phyloP scores from a whole-genome alignment of 176 grass and related monocot genomes.

The Aegilops speltoides region DNA sequence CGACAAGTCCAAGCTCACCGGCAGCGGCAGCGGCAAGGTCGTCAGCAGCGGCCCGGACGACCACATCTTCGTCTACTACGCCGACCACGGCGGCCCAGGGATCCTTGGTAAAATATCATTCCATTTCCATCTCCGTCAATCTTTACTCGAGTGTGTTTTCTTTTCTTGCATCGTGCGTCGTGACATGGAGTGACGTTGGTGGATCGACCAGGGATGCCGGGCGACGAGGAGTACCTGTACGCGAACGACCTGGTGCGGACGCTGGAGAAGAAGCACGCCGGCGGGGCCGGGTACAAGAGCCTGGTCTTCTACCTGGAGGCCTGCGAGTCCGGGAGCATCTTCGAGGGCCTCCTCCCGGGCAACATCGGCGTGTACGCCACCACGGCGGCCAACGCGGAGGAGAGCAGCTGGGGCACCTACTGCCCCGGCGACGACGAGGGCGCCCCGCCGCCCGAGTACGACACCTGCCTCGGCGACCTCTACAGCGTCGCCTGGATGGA shows the following conservation, averaged over 20 bases:
- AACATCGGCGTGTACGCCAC: constrained; percentile 76
- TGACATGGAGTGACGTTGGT: neutral
- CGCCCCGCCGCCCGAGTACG: constrained; percentile 50
- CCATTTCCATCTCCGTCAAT: neutral
- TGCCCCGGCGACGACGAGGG: constrained; percentile 61
- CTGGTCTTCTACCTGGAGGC: constrained; percentile 88
- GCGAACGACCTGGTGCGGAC: constrained; percentile 60
- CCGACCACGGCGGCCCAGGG: neutral
- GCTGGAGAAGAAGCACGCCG: constrained; percentile 58
- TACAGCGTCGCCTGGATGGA: constrained; percentile 81
- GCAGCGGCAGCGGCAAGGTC: constrained; percentile 75
- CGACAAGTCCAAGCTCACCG: constrained; percentile 59
- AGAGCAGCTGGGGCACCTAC: constrained; percentile 94
- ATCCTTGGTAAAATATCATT: neutral
- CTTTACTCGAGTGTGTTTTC: neutral
- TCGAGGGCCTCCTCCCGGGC: constrained; percentile 61
- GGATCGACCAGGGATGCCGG: constrained; percentile 55
- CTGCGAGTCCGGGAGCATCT: constrained; percentile 92
- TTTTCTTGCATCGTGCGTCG: neutral
- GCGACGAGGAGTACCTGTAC: constrained; percentile 68
- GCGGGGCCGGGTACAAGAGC: constrained; percentile 53
- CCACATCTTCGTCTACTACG: neutral
- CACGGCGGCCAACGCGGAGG: constrained; percentile 80
- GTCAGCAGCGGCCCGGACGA: constrained; percentile 56
- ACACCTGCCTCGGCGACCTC: constrained; percentile 87